Evolutionary conservation across 371 early-diverging fungal species (phyloP), one percentile per base, ranked within the genome.

Genomic region (Mucor indicus): DNA sequence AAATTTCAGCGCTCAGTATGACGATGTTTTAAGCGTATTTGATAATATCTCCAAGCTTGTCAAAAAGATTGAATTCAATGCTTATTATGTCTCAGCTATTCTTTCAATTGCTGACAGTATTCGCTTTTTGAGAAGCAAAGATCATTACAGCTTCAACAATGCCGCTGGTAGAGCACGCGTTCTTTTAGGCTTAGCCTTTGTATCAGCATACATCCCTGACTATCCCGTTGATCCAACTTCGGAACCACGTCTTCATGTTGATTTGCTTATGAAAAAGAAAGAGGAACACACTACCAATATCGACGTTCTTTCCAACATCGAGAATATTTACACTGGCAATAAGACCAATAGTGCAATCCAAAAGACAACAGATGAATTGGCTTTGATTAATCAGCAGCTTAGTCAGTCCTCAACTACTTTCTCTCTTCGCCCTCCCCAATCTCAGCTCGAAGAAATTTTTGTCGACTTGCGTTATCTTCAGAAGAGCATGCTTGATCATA

Each of bases 151-250:
- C 1, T 67, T 64, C 31, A 53, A 44, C 25, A 40, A 44, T 25
- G 17, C 62, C 11, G 51, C 54, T 48, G 87, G 87, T 31, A 74
- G 74, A 56, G 50, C 80, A 1, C 81, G 87, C 62, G 69, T 79
- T 15, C 57, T 67, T 12, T 40, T 87, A 1, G 81, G 80, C 4
- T 49, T 82, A 9, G 67, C 79, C 1, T 89, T 86, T 57, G 62
- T 88, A 38, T 68, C 73, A 7, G 69, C 80, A 0, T 89, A 87
- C 44, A 75, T 90, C 29, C 90, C 92, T 2, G 83, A 83, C 30
- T 81, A 87, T 32, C 89, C 92, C 0, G 66, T 84, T 37, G 92
- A 91, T 58, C 91, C 92, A 10, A 86, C 87, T 0, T 77, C 84
- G 10, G 82, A 84, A 47, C 80, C 85, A 10, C 76, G 80, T 27